phyloP scores from a whole-genome alignment of 164 flowering plant genomes.

The Dillenia suffruticosa region DNA sequence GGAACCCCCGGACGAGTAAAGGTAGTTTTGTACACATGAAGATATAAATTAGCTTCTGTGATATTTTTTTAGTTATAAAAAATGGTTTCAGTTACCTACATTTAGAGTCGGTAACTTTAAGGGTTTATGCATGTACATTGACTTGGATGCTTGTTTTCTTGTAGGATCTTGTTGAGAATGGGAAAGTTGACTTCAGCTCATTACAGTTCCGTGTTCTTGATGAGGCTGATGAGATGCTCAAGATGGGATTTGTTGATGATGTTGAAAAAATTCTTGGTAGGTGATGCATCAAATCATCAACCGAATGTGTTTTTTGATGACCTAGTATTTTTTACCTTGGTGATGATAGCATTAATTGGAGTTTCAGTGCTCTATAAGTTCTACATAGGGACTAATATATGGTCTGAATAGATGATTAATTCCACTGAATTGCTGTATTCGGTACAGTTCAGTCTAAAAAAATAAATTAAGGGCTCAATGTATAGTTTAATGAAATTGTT shows the following conservation, averaged over 20 bases:
- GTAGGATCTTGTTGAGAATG: slow-evolving; percentile 87
- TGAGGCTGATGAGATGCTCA: slow-evolving; percentile 97
- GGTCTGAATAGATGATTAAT: no score
- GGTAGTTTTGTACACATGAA: slow-evolving; percentile 25
- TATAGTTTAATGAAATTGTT: no score
- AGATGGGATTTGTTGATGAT: slow-evolving; percentile 98
- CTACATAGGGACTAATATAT: no score
- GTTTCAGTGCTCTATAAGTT: no score
- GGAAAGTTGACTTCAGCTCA: slow-evolving; percentile 61
- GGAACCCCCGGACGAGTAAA: slow-evolving; percentile 97
- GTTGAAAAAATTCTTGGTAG: slow-evolving; percentile 92
- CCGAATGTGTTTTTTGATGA: not conserved
- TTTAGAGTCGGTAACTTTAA: not conserved
- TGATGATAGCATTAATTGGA: not conserved
- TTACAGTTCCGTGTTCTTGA: slow-evolving; percentile 90
- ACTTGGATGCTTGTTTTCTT: slow-evolving; percentile 8
- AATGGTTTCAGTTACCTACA: not conserved
- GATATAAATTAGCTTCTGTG: no score
- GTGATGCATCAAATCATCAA: slow-evolving; percentile 1
- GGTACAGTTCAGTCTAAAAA: no score
- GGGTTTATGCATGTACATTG: not conserved
- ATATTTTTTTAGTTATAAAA: not conserved
- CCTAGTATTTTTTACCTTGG: not conserved
- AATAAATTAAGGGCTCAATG: no score
- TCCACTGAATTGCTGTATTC: no score